Evolutionary conservation across 202 grass and related monocot genomes (phyloP), one percentile per base, ranked within the genome.

Genomic region (Carex arenaria): DNA sequence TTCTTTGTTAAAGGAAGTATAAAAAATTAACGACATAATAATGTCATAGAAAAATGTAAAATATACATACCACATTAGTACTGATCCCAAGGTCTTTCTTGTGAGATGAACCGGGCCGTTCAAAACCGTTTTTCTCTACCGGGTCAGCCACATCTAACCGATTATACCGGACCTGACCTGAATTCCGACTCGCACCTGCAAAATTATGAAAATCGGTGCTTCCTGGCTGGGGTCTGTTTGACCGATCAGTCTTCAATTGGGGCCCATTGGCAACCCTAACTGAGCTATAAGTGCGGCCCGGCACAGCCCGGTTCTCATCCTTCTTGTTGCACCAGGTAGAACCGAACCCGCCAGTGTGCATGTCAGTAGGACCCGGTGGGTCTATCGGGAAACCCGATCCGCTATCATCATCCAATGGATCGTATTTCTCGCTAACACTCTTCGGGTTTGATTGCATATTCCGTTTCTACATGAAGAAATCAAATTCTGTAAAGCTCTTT

Each of bases 121-220:
- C 90, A 43, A 92, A 67, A 67, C 84, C 83, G 10, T 69, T 70
- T 72, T 83, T 82, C 19, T 86, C 85, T 12, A 60, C 47, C 5
- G 88, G 85, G 80, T 91, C 91, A 20, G 89, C 82, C 68, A 95
- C 85, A 87, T 98, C 93, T 30, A 98, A 81, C 5, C 89, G 70
- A 71, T 90, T 95, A 90, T 92, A 90, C 76, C 73, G 85, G 82
- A 86, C 68, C 82, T 88, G 89, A 43, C 20, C 65, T 79, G 78
- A 75, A 79, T 87, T 90, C 83, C 81, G 79, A 69, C 84, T 36
- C 2, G 83, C 86, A 61, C 86, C 85, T 61, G 89, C 67, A 89
- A 82, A 94, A 73, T 74, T 88, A 67, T 80, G 82, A 86, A 45
- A 28, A 54, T 84, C 68, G 11, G 76, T 88, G 87, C 83, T 89